Base-by-base conservation (phyloP, 2,329 filamentous ascomycete species). In the Orbilia javanica region DNA sequence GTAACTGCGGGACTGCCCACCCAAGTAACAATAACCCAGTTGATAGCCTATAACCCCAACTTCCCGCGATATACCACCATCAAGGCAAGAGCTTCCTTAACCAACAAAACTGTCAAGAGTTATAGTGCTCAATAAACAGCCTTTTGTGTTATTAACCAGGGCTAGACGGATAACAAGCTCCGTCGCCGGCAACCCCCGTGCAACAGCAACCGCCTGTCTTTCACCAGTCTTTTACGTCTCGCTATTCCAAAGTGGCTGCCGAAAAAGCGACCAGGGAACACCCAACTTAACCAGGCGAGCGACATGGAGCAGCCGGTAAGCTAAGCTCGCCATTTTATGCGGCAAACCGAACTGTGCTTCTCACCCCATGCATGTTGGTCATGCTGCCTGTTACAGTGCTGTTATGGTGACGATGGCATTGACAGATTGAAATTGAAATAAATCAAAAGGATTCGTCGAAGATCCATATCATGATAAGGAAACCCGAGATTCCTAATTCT, bases 231-330 rank as follows among this genome's bases (percentile, higher is more conserved):
- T 42, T 63, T n/a, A 44, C 27, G 18, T 66, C 67, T 71, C 50
- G 66, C 52, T 34, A 44, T 72, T 60, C 22, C 39, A 65, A 55
- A 50, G 74, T 78, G 67, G 74, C 74, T 78, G 67, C 74, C 74
- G 74, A 78, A 68, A 66, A 72, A 78, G 74, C 74, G 74, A 78
- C 74, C 65, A 78, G 74, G 74, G 62, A 77, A 72, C 44, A n/a
- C 18, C 48, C 66, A 77, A 78, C 74, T 78, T 78, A 78, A 68
- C 74, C 74, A 78, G 67, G 74, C 74, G 74, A 78, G 74, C 60
- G 74, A 78, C 74, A 78, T 67, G 74, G 74, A 64, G 62, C 67
- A 42, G 62, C 52, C 60, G 63, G 62, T 57, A 66, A 62, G 67
- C 60, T 72, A 57, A 60, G 60, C 57, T 78, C 18, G 18, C 60